Conservation (phyloP, 768 basidiomycete genomes). For the Xerocomellus chrysenteron region DNA sequence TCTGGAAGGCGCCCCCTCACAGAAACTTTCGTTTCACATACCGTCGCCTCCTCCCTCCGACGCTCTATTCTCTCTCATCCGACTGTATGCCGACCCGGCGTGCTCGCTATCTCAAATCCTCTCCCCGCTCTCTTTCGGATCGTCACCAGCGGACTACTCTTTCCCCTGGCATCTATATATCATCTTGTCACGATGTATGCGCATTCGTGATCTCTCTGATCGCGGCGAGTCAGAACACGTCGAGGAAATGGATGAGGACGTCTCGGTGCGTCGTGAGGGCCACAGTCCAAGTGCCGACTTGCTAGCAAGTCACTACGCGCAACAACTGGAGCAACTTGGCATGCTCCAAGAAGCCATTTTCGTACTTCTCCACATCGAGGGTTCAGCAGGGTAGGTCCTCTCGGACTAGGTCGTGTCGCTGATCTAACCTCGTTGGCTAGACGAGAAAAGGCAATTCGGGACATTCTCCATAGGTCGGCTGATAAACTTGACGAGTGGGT, state of each 20-base stretch:
- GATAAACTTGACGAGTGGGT: conserved; percentile 70
- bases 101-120: conserved; percentile 69
- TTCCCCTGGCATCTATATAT: conserved; percentile 93
- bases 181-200: conserved; percentile 78
- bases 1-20: conserved; percentile 31
- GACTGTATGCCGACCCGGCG: conserved; percentile 70
- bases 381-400: conserved; percentile 64
- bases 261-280: conserved; percentile 59
- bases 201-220: conserved; percentile 86
- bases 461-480: conserved; percentile 71
- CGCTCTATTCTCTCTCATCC: conserved; percentile 78
- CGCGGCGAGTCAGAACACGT: conserved; percentile 50
- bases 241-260: conserved; percentile 38
- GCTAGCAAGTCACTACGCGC: conserved; percentile 80
- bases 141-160: conserved; percentile 77
- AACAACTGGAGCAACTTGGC: conserved; percentile 78
- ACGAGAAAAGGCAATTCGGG: conserved; percentile 79
- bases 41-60: conserved; percentile 54
- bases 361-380: conserved; percentile 86
- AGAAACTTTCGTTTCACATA: conserved; percentile 40
- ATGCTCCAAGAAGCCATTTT: conserved; percentile 86
- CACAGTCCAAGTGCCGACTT: conserved; percentile 83
- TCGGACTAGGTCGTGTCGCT: neutral
- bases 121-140: conserved; percentile 68
- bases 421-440: conserved; percentile 41